Evolutionary conservation across 2,329 filamentous ascomycete genomes (phyloP).

Genomic region (Colletotrichum trifolii): DNA sequence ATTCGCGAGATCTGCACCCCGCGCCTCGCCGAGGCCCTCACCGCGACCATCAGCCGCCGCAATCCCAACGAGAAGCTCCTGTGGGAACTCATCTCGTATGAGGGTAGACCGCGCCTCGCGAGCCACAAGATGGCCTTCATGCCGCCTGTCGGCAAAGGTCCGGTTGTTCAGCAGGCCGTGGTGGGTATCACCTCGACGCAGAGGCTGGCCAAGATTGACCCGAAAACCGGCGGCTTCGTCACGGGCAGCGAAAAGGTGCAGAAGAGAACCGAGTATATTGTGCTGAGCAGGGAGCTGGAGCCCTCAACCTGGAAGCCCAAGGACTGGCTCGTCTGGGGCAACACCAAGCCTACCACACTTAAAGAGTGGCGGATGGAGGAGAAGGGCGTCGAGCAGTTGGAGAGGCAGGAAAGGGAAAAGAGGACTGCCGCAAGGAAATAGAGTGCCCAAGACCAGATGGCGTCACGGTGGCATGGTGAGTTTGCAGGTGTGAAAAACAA

Average conservation of each 20-base stretch:
- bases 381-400: slow-evolving; percentile 47
- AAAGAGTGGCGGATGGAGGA: slow-evolving; percentile 51
- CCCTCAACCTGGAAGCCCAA: slow-evolving; percentile 57
- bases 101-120: slow-evolving; percentile 61
- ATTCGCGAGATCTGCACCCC: slow-evolving; percentile 65
- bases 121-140: slow-evolving; percentile 65
- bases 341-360: slow-evolving; percentile 63
- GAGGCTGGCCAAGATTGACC: slow-evolving; percentile 57
- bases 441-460: too few species aligned
- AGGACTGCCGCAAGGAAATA: not conserved
- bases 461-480: not conserved
- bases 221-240: slow-evolving; percentile 43
- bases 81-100: slow-evolving; percentile 68
- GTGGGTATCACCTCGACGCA: slow-evolving; percentile 70
- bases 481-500: slow-evolving; percentile 29
- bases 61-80: slow-evolving; percentile 54
- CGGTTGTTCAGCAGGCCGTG: slow-evolving; percentile 67
- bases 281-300: slow-evolving; percentile 63
- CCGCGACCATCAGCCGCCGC: slow-evolving; percentile 64
- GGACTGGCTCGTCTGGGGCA: slow-evolving; percentile 75
- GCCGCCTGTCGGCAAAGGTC: slow-evolving; percentile 49
- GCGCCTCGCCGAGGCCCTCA: slow-evolving; percentile 63
- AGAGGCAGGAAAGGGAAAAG: slow-evolving; percentile 35
- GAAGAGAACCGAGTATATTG: slow-evolving; percentile 72
- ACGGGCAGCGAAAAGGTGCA: slow-evolving; percentile 61